phyloP scores from a whole-genome alignment of 495 filamentous ascomycete genomes.

The Penicillium pulvis region DNA sequence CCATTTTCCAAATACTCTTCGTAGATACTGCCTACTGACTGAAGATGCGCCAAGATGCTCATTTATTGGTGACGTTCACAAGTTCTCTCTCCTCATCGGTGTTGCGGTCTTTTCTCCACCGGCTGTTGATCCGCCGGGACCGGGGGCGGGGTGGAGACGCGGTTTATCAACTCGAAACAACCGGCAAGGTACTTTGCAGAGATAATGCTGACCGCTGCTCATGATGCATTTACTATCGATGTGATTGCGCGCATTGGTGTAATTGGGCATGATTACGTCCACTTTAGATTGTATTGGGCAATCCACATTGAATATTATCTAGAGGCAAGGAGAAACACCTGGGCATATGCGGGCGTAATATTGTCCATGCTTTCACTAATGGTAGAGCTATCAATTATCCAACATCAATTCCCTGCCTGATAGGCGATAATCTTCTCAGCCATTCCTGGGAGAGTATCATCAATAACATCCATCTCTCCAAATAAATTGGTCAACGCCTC shows the following conservation, averaged over 20 bases:
- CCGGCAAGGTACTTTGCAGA: not conserved
- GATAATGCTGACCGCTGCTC: not conserved
- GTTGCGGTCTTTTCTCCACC: constrained; percentile 8
- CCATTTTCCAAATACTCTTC: not conserved
- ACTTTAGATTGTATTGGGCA: not conserved
- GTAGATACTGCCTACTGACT: no score
- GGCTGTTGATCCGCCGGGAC: constrained; percentile 9
- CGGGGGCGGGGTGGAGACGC: constrained; percentile 4
- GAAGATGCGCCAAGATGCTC: not conserved
- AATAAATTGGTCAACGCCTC: constrained; percentile 39
- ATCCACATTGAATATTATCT: not conserved
- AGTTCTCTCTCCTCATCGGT: no score
- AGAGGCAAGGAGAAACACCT: not conserved
- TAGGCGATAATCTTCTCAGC: constrained; percentile 41
- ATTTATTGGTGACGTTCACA: constrained; percentile 6
- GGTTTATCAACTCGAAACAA: not conserved
- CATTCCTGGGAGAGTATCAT: constrained; percentile 39
- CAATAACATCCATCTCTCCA: constrained; percentile 43
- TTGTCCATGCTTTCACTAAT: not conserved
- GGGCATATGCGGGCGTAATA: no score
- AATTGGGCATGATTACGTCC: not conserved
- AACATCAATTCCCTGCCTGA: constrained; percentile 14
- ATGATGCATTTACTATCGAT: not conserved
- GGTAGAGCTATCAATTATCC: not conserved
- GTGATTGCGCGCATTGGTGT: not conserved